Percentiles rank a stretch among this genome's conserved stretches.
phyloP scores from a whole-genome alignment of 768 basidiomycete species.

The Suillus decipiens region DNA sequence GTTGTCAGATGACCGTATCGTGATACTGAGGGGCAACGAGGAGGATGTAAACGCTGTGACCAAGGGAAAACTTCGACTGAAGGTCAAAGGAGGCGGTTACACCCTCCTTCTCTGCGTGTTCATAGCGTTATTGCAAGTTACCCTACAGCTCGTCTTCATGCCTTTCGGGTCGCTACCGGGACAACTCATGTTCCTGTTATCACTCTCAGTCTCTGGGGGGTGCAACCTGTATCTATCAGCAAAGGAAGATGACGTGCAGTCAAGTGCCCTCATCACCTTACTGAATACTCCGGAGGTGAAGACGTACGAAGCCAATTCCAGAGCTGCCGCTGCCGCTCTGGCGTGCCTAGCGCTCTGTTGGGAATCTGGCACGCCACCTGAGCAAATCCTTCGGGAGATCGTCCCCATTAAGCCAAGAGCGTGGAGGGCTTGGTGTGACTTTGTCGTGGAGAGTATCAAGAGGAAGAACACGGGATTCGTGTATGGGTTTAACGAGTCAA shows the following conservation, averaged over 20 bases:
- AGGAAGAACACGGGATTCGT: neutral
- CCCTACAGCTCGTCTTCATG: conserved; percentile 34
- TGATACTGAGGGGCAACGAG: conserved; percentile 31
- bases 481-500: neutral
- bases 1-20: conserved; percentile 18
- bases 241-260: conserved; percentile 1
- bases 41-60: conserved; percentile 31
- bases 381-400: neutral
- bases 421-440: neutral
- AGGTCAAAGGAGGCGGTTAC: conserved; percentile 15
- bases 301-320: neutral
- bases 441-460: neutral
- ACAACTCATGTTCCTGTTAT: conserved; percentile 36
- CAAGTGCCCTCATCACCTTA: conserved; percentile 5
- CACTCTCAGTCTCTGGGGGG: conserved; percentile 34
- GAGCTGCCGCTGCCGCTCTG: conserved; percentile 3
- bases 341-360: conserved; percentile 6
- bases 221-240: conserved; percentile 32
- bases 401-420: neutral
- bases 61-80: conserved; percentile 27
- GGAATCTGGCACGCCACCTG: neutral
- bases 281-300: conserved; percentile 6
- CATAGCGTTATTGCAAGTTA: conserved; percentile 19
- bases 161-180: conserved; percentile 35
- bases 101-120: neutral